These are phyloP conservation scores for Populus deltoides DNA, from an alignment of 345 rosid species.

Conservation along the genomic window DNA sequence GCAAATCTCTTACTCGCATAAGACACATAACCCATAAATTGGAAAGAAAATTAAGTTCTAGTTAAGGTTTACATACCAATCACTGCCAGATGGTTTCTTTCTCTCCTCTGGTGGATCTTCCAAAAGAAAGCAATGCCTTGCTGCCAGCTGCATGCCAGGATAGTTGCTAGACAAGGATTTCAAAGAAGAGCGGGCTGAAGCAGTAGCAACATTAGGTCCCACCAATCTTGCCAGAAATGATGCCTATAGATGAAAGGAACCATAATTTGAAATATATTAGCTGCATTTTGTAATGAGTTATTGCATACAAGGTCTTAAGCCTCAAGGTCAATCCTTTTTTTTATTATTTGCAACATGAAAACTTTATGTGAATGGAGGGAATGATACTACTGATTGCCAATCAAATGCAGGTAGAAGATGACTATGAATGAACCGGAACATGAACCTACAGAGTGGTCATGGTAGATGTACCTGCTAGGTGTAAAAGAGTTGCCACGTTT, in stretches of 20 bases:
- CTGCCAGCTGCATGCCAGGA: slow-evolving; percentile 65
- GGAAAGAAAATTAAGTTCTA: not conserved
- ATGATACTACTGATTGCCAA: not conserved
- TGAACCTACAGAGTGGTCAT: too few species aligned
- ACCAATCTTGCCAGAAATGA: slow-evolving; percentile 64
- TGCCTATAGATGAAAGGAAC: slow-evolving; percentile 48
- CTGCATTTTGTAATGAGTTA: not conserved
- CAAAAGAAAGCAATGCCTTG: slow-evolving; percentile 82
- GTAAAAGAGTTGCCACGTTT: too few species aligned
- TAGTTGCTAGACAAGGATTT: slow-evolving; percentile 57
- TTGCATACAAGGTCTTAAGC: not conserved
- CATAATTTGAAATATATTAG: not conserved
- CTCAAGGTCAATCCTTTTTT: not conserved
- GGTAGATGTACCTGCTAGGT: too few species aligned
- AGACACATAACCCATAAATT: slow-evolving; percentile 26
- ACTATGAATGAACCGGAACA: too few species aligned
- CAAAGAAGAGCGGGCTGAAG: slow-evolving; percentile 62
- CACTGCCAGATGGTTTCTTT: slow-evolving; percentile 47
- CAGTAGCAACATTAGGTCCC: slow-evolving; percentile 66
- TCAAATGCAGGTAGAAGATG: too few species aligned
- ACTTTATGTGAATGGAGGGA: not conserved
- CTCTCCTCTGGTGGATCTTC: slow-evolving; percentile 77
- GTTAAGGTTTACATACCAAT: slow-evolving; percentile 45
- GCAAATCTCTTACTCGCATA: slow-evolving; percentile 36
- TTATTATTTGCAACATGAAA: not conserved